Conservation (phyloP, 352 stramenopile species). For the Phytophthora podocarpi region DNA sequence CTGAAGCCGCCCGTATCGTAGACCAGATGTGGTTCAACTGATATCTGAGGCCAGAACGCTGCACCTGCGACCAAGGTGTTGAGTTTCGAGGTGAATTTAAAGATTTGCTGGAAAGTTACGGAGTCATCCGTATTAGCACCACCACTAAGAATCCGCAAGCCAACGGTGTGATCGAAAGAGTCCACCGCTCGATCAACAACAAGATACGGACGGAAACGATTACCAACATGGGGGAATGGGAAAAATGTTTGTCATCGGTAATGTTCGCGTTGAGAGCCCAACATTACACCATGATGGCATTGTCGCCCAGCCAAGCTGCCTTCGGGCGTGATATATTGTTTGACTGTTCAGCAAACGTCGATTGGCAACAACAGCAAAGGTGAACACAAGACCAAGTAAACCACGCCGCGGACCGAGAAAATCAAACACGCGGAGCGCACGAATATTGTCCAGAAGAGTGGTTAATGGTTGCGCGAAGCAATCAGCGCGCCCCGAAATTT, state of each 20-base stretch:
- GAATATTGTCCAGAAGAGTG: neutral
- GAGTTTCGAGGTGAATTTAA: neutral
- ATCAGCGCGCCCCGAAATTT: neutral
- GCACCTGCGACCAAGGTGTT: conserved; percentile 1
- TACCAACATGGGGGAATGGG: neutral
- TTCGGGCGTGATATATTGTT: conserved; percentile 12
- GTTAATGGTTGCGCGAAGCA: neutral
- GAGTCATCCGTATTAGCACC: neutral
- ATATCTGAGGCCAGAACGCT: neutral
- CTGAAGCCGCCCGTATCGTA: conserved; percentile 4
- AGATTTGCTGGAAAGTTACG: conserved; percentile 10
- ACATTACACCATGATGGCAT: neutral
- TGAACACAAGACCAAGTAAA: neutral
- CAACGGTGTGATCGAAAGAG: neutral
- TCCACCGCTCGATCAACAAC: neutral
- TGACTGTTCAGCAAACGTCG: neutral
- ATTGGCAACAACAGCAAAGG: conserved; percentile 3
- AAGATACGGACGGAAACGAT: neutral
- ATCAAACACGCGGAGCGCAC: neutral
- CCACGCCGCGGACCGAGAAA: neutral
- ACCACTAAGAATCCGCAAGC: conserved; percentile 7
- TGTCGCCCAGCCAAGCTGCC: conserved; percentile 2
- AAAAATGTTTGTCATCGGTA: neutral
- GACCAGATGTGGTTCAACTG: conserved; percentile 12
- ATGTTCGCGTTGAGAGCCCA: neutral